phyloP scores from a whole-genome alignment of 164 flowering plant genomes.

The Houttuynia cordata region DNA sequence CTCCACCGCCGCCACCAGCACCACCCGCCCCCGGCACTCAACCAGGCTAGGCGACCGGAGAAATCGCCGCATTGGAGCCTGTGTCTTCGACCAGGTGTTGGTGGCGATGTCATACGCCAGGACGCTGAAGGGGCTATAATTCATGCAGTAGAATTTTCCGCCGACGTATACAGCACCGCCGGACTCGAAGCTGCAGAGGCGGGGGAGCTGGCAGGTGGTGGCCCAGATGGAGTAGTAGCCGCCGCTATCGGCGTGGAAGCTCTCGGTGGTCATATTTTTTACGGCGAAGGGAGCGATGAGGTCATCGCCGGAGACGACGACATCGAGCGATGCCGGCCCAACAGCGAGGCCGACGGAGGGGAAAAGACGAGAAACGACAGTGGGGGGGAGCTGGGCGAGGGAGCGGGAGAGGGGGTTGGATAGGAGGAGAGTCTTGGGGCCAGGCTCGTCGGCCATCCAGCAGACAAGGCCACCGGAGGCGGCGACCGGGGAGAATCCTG shows the following conservation, averaged over 20 bases:
- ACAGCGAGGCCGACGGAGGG: conserved; percentile 63
- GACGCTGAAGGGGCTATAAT: conserved; percentile 68
- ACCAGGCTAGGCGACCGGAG: conserved; percentile 71
- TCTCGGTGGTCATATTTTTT: conserved; percentile 65
- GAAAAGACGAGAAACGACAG: conserved; percentile 49
- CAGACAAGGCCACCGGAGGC: conserved; percentile 74
- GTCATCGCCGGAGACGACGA: conserved; percentile 78
- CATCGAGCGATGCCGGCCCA: conserved; percentile 33
- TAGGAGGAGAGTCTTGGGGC: conserved; percentile 44
- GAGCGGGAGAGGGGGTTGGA: conserved; percentile 52
- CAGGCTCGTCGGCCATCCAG: conserved; percentile 65
- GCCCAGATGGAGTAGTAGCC: conserved; percentile 75
- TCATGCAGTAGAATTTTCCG: conserved; percentile 75
- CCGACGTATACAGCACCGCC: conserved; percentile 43
- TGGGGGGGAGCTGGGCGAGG: conserved; percentile 53
- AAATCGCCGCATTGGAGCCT: conserved; percentile 83
- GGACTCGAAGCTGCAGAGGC: conserved; percentile 77
- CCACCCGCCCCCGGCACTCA: conserved; percentile 48
- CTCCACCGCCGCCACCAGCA: conserved; percentile 86
- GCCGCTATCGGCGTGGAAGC: conserved; percentile 47
- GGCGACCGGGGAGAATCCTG: conserved; percentile 60
- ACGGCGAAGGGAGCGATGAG: conserved; percentile 79
- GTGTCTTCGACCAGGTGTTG: conserved; percentile 60
- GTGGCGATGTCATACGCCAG: conserved; percentile 31
- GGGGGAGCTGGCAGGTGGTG: conserved; percentile 46